Base-by-base conservation (phyloP, 2,329 filamentous ascomycete genomes). In the Arthrobotrys musiformis region DNA sequence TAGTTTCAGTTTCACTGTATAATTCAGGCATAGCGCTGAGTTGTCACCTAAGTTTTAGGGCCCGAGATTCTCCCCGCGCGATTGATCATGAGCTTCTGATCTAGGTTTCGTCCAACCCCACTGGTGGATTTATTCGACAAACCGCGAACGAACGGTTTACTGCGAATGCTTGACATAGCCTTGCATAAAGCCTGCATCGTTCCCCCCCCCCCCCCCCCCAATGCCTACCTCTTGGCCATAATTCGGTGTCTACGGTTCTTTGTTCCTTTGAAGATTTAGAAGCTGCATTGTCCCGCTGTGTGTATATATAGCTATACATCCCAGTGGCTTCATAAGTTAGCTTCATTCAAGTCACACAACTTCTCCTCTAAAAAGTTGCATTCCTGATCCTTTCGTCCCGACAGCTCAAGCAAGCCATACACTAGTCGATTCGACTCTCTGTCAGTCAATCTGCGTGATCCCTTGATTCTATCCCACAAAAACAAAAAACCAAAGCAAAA, bases 21-120 rank as follows among this genome's bases (percentile, higher is more conserved):
- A 40, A 19, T 42, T 42, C 40, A 5, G 40, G n/a, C 40, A 42
- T 42, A 19, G 40, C 11, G 44, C 44, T 48, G 22, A 48, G 44
- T 48, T 61, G 56, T 44, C 37, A 44, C 58, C n/a, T n/a, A n/a
- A n/a, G n/a, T n/a, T 46, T 62, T 48, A 22, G 44, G 35, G 40
- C 8, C 58, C 58, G 58, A 62, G 58, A 62, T 62, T 58, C 42
- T 28, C 42, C 37, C 58, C 58, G 58, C 37, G 40, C 37, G 56
- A 37, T 62, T 28, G 35, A 42, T 42, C 22, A 22, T 44, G 40
- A 44, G 35, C 24, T 62, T 35, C 30, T 24, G 54, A 26, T 33
- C 11, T 11, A 40, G 35, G 2, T 40, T n/a, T 54, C 33, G 33
- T 26, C 48, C 26, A 19, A 15, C 46, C 30, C 5, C 19, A 42